phyloP scores from a whole-genome alignment of 768 basidiomycete genomes.

The Serendipita sp. region DNA sequence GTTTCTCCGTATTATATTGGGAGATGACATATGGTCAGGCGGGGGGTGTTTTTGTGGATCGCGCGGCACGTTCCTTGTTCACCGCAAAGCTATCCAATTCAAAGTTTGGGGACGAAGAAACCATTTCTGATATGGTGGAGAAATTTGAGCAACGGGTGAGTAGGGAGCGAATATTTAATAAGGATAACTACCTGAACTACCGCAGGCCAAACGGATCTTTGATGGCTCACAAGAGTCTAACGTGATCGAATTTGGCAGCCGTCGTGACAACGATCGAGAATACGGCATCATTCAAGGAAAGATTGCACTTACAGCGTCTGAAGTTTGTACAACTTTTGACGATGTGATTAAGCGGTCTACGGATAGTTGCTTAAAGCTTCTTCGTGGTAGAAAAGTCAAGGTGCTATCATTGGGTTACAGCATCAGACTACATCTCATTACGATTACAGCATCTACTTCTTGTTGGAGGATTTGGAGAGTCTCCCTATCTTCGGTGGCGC shows the following conservation, averaged over 20 bases:
- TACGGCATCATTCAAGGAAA: not conserved
- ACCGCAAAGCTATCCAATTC: constrained; percentile 27
- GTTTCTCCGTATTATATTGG: no score
- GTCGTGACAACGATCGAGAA: not conserved
- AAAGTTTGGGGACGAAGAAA: constrained; percentile 22
- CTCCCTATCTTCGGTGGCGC: not conserved
- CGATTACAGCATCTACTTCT: not conserved
- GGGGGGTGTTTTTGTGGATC: not conserved
- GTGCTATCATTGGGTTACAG: not conserved
- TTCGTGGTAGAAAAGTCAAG: not conserved
- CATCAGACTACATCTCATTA: not conserved
- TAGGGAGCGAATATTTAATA: not conserved
- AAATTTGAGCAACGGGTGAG: constrained; percentile 26
- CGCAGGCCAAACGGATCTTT: not conserved
- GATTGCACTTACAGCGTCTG: not conserved
- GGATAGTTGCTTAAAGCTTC: not conserved
- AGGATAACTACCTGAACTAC: no score
- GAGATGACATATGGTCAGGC: not conserved
- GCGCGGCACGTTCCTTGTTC: not conserved
- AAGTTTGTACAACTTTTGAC: not conserved
- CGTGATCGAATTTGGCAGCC: not conserved
- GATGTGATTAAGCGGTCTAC: not conserved
- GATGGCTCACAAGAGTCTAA: not conserved
- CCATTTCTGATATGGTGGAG: constrained; percentile 25
- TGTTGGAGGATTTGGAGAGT: not conserved